Percentiles rank a stretch among this genome's conserved stretches.
Evolutionary conservation across 805 yeast genomes (phyloP).

Genomic region (Naumovozyma castellii): DNA sequence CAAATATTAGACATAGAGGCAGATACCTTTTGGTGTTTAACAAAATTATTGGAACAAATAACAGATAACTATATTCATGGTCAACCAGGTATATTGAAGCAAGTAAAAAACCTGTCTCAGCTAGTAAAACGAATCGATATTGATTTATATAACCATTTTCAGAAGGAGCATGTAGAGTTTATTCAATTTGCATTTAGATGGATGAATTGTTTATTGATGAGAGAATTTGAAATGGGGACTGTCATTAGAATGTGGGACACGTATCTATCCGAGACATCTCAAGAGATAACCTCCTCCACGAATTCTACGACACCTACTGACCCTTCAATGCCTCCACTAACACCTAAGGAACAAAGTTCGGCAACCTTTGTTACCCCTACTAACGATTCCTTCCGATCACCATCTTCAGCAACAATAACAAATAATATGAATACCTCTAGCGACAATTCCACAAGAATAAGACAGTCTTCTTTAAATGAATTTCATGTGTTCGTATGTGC

Average conservation of each 20-base stretch:
- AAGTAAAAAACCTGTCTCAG: slow-evolving; percentile 70
- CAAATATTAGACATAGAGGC: slow-evolving; percentile 73
- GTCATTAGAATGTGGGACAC: slow-evolving; percentile 98
- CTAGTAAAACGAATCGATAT: slow-evolving; percentile 73
- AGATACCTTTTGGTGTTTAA: slow-evolving; percentile 94
- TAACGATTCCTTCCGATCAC: slow-evolving; percentile 1
- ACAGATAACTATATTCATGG: slow-evolving; percentile 97
- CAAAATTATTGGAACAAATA: slow-evolving; percentile 83
- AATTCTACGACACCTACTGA: slow-evolving; percentile 3
- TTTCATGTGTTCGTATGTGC: slow-evolving; percentile 97
- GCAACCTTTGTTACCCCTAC: slow-evolving; percentile 16
- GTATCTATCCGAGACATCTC: slow-evolving; percentile 58
- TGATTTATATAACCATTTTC: slow-evolving; percentile 63
- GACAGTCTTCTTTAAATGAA: slow-evolving; percentile 45
- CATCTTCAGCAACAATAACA: slow-evolving; percentile 2
- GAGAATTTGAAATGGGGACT: slow-evolving; percentile 71
- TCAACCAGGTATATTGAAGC: slow-evolving; percentile 93
- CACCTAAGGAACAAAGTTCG: slow-evolving; percentile 15
- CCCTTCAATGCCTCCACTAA: slow-evolving; percentile 11
- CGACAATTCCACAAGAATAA: slow-evolving; percentile 12
- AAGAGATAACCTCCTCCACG: slow-evolving; percentile 26
- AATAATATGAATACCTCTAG: slow-evolving; percentile 7
- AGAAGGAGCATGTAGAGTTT: slow-evolving; percentile 79
- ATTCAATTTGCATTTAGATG: slow-evolving; percentile 93
- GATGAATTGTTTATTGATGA: slow-evolving; percentile 97